Evolutionary conservation across 2,329 filamentous ascomycete species (phyloP).

Genomic region (Aspergillus cejpii): DNA sequence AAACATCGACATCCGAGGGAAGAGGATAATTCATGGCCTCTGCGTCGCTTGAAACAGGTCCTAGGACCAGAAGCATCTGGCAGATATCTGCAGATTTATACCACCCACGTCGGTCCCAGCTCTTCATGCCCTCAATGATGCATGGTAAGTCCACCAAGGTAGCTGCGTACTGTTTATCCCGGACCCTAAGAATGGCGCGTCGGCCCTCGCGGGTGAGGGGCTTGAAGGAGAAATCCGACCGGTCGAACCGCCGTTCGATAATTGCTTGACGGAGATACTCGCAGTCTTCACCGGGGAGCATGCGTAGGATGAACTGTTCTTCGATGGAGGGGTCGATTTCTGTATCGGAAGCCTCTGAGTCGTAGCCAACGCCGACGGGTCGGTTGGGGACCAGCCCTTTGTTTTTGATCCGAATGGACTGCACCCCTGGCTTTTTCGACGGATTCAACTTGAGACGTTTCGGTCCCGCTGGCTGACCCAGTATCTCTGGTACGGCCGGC

Average conservation of each 20-base stretch:
- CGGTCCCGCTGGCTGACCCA: constrained; percentile 22
- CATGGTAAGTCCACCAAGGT: constrained; percentile 77
- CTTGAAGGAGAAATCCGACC: constrained; percentile 71
- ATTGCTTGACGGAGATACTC: constrained; percentile 74
- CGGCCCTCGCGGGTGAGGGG: constrained; percentile 65
- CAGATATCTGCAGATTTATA: constrained; percentile 85
- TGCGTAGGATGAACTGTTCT: constrained; percentile 81
- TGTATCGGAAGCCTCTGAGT: constrained; percentile 87
- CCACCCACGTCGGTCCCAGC: constrained; percentile 80
- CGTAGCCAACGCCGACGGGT: constrained; percentile 80
- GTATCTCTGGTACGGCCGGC: constrained; percentile 15
- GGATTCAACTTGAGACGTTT: constrained; percentile 38
- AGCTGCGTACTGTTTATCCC: constrained; percentile 66
- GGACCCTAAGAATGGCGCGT: constrained; percentile 64
- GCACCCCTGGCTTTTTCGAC: constrained; percentile 35
- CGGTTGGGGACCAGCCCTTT: constrained; percentile 63
- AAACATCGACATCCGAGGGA: constrained; percentile 59
- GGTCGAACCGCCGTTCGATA: constrained; percentile 68
- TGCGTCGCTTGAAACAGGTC: constrained; percentile 58
- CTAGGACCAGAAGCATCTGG: constrained; percentile 79
- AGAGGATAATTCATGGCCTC: constrained; percentile 62
- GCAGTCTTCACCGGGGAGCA: constrained; percentile 77
- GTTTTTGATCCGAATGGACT: constrained; percentile 54
- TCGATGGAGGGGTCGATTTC: constrained; percentile 84
- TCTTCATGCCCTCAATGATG: constrained; percentile 86